These are phyloP conservation scores for Gleditsia sinensis DNA, from an alignment of 306 rosid genomes.

Conservation along the genomic window DNA sequence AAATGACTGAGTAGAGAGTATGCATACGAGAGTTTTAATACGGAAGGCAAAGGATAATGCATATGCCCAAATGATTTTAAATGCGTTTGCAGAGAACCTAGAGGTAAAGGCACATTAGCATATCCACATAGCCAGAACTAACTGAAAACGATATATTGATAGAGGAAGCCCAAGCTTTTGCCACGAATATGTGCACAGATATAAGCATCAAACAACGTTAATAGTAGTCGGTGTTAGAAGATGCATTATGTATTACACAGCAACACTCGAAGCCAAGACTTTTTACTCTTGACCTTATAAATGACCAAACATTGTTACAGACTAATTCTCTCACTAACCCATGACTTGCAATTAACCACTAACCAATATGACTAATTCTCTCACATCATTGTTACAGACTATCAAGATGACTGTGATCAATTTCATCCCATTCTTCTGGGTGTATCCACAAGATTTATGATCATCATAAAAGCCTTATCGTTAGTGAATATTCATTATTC, in stretches of 20 bases:
- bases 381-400: neutral
- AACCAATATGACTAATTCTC: neutral
- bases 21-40: neutral
- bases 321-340: constrained; percentile 8
- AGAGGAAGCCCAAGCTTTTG: neutral
- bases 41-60: neutral
- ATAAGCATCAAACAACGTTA: neutral
- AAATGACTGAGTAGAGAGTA: neutral
- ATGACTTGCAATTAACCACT: constrained; percentile 15
- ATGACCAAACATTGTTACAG: neutral
- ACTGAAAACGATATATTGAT: neutral
- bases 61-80: neutral
- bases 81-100: neutral
- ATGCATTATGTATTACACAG: neutral
- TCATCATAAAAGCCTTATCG: constrained; percentile 26
- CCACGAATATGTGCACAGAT: neutral
- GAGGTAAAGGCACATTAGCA: constrained; percentile 6
- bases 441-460: constrained; percentile 3
- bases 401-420: neutral
- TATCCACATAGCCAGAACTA: neutral
- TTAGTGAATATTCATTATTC: neutral
- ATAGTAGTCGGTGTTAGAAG: neutral
- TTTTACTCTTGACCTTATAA: neutral
- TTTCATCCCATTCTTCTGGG: constrained; percentile 9
- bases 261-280: neutral